Conservation (phyloP, 306 rosid genomes). For the Astragalus membranaceus region DNA sequence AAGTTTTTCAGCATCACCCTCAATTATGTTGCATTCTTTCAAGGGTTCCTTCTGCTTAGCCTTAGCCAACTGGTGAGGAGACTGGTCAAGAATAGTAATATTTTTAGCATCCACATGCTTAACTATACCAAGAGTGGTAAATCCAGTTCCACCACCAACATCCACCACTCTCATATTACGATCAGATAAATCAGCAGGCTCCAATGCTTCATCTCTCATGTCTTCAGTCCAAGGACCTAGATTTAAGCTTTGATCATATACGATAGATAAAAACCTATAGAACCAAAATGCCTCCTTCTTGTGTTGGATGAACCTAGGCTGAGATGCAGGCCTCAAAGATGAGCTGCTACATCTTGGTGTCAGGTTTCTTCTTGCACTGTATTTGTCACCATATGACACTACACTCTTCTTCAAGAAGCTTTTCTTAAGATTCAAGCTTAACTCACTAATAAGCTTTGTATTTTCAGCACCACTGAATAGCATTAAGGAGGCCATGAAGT, state of each 20-base stretch:
- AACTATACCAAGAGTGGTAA: constrained; percentile 76
- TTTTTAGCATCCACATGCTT: constrained; percentile 85
- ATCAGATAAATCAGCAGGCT: constrained; percentile 59
- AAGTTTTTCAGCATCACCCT: constrained; percentile 85
- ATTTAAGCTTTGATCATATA: constrained; percentile 71
- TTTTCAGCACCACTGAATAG: constrained; percentile 39
- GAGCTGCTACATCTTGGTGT: constrained; percentile 29
- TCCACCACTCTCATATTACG: constrained; percentile 68
- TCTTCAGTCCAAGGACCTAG: constrained; percentile 93
- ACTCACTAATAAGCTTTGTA: constrained; percentile 39
- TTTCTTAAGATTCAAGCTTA: constrained; percentile 33
- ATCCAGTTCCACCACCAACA: constrained; percentile 88
- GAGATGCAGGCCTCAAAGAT: constrained; percentile 58
- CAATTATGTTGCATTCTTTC: constrained; percentile 75
- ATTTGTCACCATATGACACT: constrained; percentile 22
- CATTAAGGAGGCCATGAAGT: constrained; percentile 37
- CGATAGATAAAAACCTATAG: constrained; percentile 67
- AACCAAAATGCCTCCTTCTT: constrained; percentile 87
- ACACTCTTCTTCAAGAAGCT: constrained; percentile 23
- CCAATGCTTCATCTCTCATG: constrained; percentile 87
- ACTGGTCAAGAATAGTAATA: constrained; percentile 80
- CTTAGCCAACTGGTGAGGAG: constrained; percentile 81
- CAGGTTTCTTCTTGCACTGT: neutral
- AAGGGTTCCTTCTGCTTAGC: constrained; percentile 69
- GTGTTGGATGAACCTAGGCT: constrained; percentile 80